phyloP scores from a whole-genome alignment of 2,329 filamentous ascomycete species.

The Dactylonectria estremocensis region DNA sequence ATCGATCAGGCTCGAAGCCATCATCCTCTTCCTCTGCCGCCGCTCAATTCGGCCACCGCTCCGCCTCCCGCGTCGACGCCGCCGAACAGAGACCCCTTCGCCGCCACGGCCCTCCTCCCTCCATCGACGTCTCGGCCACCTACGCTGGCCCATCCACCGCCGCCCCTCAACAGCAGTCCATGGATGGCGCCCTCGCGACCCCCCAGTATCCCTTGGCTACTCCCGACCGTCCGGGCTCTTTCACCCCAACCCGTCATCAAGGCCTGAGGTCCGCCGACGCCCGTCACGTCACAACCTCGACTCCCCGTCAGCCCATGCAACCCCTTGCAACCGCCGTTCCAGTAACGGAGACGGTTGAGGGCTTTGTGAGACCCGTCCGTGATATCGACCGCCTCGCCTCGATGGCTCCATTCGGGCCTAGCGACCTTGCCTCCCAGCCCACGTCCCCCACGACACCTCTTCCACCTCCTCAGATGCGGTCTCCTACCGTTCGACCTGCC shows the following conservation, averaged over 20 bases:
- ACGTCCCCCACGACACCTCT: conserved; percentile 91
- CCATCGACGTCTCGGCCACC: conserved; percentile 66
- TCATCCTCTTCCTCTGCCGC: conserved; percentile 47
- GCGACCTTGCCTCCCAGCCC: conserved; percentile 86
- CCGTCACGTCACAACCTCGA: conserved; percentile 64
- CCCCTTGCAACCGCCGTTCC: conserved; percentile 78
- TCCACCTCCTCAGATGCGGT: conserved; percentile 73
- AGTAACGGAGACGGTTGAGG: conserved; percentile 78
- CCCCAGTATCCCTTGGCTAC: conserved; percentile 43
- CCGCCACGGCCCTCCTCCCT: conserved; percentile 86
- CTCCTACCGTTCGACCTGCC: conserved; percentile 68
- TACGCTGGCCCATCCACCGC: conserved; percentile 58
- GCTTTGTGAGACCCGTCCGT: conserved; percentile 85
- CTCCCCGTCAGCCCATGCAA: conserved; percentile 67
- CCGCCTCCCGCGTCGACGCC: conserved; percentile 66
- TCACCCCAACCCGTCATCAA: conserved; percentile 61
- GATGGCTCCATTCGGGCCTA: conserved; percentile 80
- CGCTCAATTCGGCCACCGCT: conserved; percentile 65
- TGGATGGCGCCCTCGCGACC: conserved; percentile 44
- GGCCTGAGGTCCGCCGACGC: conserved; percentile 67
- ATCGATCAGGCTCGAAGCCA: conserved; percentile 64
- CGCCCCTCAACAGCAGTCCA: conserved; percentile 41
- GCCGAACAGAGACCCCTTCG: conserved; percentile 76
- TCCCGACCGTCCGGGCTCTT: conserved; percentile 42
- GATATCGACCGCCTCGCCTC: conserved; percentile 88